Evolutionary conservation across 192 early-diverging fungal species (phyloP).

Genomic region (Jimgerdemannia lactiflua): DNA sequence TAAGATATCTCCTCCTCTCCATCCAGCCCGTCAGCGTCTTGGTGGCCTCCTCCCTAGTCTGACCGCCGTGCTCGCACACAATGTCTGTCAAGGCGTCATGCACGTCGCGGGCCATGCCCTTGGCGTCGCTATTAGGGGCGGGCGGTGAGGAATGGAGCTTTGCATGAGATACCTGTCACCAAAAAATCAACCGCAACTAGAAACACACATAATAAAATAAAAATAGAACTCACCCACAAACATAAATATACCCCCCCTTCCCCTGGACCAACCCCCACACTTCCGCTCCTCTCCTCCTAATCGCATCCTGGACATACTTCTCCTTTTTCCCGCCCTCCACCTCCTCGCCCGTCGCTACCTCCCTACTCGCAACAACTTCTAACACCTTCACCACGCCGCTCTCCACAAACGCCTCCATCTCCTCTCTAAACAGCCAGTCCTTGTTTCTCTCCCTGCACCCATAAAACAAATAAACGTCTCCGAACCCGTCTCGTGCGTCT

Average conservation of each 20-base stretch:
- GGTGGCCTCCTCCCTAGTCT: constrained; percentile 48
- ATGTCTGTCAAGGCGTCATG: constrained; percentile 74
- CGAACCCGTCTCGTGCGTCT: constrained; percentile 40
- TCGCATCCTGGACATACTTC: constrained; percentile 85
- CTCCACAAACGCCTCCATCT: constrained; percentile 49
- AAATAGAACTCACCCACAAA: constrained; percentile 60
- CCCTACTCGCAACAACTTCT: constrained; percentile 66
- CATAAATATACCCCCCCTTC: constrained; percentile 65
- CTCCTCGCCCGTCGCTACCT: constrained; percentile 19
- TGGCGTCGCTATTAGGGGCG: constrained; percentile 58
- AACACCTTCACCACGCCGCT: constrained; percentile 57
- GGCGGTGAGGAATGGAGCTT: not conserved
- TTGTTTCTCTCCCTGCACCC: constrained; percentile 69
- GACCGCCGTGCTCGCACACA: constrained; percentile 40
- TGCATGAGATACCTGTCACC: constrained; percentile 5
- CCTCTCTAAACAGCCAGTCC: constrained; percentile 70
- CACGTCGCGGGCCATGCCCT: constrained; percentile 88
- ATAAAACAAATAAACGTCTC: constrained; percentile 72
- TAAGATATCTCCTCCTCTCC: constrained; percentile 61
- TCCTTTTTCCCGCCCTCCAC: constrained; percentile 46
- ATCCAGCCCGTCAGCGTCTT: constrained; percentile 61
- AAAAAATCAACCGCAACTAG: constrained; percentile 10
- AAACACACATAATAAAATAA: constrained; percentile 3
- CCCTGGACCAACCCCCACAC: constrained; percentile 57
- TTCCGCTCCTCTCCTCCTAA: constrained; percentile 50